Evolutionary conservation across 177 flowering plant species (phyloP).

Genomic region (Vitis hybrid): DNA sequence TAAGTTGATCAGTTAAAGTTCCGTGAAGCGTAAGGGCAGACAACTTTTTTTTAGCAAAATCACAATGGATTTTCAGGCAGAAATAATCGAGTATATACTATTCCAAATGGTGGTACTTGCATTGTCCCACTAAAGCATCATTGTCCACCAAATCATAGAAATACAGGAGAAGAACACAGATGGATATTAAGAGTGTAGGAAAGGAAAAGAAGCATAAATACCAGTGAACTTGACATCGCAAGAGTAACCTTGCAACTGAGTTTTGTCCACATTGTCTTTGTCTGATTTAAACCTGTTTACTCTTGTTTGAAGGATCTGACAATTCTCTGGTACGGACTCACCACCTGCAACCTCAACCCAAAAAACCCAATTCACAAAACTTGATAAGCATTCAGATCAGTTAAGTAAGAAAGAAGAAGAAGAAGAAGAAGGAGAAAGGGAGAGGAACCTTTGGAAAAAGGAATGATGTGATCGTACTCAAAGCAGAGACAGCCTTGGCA

Average conservation of each 20-base stretch:
- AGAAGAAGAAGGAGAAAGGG: not conserved
- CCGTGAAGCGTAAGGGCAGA: too few relatives aligned
- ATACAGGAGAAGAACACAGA: not conserved
- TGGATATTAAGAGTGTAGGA: not conserved
- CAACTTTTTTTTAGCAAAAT: too few relatives aligned
- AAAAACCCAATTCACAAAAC: conserved; percentile 1
- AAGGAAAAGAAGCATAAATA: conserved; percentile 22
- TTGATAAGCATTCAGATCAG: not conserved
- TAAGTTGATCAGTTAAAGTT: too few relatives aligned
- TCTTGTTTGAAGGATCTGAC: conserved; percentile 94
- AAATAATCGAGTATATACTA: too few relatives aligned
- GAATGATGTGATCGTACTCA: conserved; percentile 93
- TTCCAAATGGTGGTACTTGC: too few relatives aligned
- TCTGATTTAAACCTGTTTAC: conserved; percentile 83
- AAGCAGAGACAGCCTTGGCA: conserved; percentile 96
- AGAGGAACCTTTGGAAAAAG: conserved; percentile 82
- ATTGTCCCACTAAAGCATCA: too few relatives aligned
- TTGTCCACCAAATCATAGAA: not conserved
- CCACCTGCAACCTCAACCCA: conserved; percentile 56
- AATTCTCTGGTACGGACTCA: conserved; percentile 73
- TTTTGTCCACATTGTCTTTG: conserved; percentile 51
- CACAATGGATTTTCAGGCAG: too few relatives aligned
- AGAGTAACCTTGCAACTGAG: conserved; percentile 64
- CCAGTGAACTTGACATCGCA: conserved; percentile 90
- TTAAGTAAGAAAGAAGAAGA: not conserved